A percentile compares a stretch with the other conserved stretches of the same genome.
Evolutionary conservation across 2,329 filamentous ascomycete species (phyloP).

Genomic region (Lachnellula willkommii): DNA sequence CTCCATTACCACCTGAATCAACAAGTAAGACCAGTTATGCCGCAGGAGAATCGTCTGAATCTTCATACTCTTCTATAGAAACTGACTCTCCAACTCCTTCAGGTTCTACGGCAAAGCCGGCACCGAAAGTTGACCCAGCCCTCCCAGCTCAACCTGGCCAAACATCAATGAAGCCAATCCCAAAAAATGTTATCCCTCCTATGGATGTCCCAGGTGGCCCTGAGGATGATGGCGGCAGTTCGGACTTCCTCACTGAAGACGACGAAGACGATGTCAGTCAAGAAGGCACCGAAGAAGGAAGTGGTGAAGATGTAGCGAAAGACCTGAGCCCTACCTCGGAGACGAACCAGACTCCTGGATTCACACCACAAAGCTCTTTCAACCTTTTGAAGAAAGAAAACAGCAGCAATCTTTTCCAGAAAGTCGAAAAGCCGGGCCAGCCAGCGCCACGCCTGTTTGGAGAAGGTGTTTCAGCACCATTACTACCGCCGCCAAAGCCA

Average conservation of each 20-base stretch:
- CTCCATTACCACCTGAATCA: constrained; percentile 42
- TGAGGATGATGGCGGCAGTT: constrained; percentile 29
- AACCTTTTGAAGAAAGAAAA: constrained; percentile 39
- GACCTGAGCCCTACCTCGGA: constrained; percentile 52
- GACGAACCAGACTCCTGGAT: constrained; percentile 43
- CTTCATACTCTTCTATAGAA: constrained; percentile 32
- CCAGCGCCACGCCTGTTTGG: constrained; percentile 47
- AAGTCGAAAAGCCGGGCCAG: constrained; percentile 42
- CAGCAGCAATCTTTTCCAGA: constrained; percentile 35
- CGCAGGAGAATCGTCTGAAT: constrained; percentile 37
- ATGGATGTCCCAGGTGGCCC: constrained; percentile 29
- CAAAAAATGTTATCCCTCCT: constrained; percentile 22
- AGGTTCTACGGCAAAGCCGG: constrained; percentile 28
- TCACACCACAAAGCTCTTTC: constrained; percentile 57
- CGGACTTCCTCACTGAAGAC: constrained; percentile 27
- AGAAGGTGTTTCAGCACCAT: constrained; percentile 46
- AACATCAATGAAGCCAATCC: constrained; percentile 13
- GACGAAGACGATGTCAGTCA: constrained; percentile 37
- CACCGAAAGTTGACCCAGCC: constrained; percentile 7
- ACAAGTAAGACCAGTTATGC: constrained; percentile 32
- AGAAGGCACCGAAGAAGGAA: constrained; percentile 45
- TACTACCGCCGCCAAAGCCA: constrained; percentile 47
- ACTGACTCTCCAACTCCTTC: constrained; percentile 39
- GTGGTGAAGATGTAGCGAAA: constrained; percentile 58
- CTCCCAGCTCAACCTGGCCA: constrained; percentile 3